Percentiles rank a stretch among this genome's conserved stretches.
These are phyloP conservation scores for Neurospora sp. DNA, from an alignment of 495 filamentous ascomycete species.

Conservation along the genomic window DNA sequence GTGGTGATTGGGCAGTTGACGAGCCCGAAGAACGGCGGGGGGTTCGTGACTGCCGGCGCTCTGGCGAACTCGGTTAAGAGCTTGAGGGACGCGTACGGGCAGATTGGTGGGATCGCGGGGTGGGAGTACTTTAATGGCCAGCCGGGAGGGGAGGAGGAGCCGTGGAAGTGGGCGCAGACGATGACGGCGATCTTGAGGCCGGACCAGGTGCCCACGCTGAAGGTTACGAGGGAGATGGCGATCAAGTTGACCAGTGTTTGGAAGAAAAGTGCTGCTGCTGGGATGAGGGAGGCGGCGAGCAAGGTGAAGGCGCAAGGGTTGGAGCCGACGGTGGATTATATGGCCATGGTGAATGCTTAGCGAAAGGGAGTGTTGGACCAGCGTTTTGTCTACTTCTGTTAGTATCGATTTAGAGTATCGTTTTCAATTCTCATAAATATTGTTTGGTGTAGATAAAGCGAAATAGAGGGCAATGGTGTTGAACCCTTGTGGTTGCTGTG, in stretches of 20 bases:
- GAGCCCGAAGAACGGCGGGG: conserved; percentile 52
- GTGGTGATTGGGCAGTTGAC: conserved; percentile 67
- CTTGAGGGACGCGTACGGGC: conserved; percentile 40
- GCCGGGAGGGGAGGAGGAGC: conserved; percentile 45
- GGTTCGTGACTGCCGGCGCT: conserved; percentile 25
- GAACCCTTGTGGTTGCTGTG: background rate
- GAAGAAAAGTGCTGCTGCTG: conserved; percentile 7
- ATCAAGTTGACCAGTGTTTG: conserved; percentile 10
- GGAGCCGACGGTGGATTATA: conserved; percentile 18
- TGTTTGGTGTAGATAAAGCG: background rate
- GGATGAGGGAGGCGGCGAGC: background rate
- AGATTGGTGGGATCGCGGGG: conserved; percentile 73
- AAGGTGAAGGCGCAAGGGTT: background rate
- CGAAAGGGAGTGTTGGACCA: background rate
- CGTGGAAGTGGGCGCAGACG: conserved; percentile 62
- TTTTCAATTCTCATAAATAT: background rate
- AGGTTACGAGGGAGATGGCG: conserved; percentile 9
- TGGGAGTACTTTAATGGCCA: conserved; percentile 78
- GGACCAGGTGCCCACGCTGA: conserved; percentile 9
- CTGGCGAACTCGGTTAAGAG: conserved; percentile 33
- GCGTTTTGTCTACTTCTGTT: background rate
- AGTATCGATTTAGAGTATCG: background rate
- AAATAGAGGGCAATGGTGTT: background rate
- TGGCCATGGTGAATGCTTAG: conserved; percentile 18
- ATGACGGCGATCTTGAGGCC: conserved; percentile 46